Conservation (phyloP, 768 basidiomycete species). For the Suillus luteus region DNA sequence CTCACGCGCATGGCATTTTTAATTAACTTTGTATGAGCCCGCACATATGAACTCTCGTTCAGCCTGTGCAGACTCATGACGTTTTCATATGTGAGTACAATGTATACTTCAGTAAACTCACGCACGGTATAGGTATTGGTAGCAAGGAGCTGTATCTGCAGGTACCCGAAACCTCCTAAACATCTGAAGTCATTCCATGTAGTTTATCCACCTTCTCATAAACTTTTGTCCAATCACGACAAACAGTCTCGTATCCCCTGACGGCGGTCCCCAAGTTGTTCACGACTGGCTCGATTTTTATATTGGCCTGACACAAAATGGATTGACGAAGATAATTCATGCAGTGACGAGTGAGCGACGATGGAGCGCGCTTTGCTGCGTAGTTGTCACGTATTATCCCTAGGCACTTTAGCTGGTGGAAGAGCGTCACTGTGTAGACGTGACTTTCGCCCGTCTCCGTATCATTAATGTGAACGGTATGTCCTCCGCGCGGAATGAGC, state of each 20-base stretch:
- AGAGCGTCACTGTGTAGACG: constrained; percentile 38
- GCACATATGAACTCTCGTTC: neutral
- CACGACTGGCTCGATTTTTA: constrained; percentile 28
- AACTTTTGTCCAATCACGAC: constrained; percentile 30
- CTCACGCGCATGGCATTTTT: constrained; percentile 13
- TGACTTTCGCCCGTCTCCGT: constrained; percentile 2
- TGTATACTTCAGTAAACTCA: neutral
- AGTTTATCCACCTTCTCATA: constrained; percentile 27
- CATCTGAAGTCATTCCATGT: neutral
- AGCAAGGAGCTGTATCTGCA: no score
- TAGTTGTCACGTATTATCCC: constrained; percentile 35
- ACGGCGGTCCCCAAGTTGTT: constrained; percentile 12
- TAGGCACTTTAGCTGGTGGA: constrained; percentile 44
- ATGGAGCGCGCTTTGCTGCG: constrained; percentile 9
- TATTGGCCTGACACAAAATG: constrained; percentile 32
- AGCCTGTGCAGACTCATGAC: neutral
- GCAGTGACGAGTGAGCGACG: constrained; percentile 29
- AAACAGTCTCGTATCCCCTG: constrained; percentile 26
- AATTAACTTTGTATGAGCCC: constrained; percentile 29
- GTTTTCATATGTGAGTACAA: neutral
- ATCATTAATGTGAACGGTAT: constrained; percentile 30
- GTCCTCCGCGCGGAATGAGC: constrained; percentile 34
- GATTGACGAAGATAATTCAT: constrained; percentile 39
- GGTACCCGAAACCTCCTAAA: neutral
- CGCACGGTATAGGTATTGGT: neutral